Evolutionary conservation across 371 early-diverging fungal genomes (phyloP), one percentile per base, ranked within the genome.

Genomic region (Lichtheimia hyalospora): DNA sequence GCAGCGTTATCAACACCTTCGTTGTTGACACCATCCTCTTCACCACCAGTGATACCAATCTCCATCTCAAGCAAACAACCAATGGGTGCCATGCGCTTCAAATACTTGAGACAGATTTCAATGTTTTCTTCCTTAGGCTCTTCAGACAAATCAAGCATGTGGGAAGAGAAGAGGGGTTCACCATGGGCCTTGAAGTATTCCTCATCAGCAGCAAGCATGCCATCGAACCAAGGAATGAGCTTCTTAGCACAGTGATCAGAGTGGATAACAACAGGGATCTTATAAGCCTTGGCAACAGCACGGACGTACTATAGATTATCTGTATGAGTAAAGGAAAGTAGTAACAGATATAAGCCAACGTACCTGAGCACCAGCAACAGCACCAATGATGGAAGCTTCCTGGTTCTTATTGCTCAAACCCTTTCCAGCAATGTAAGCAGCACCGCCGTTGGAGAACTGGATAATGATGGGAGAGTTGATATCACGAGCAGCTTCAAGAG

Each of bases 161-260:
- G 95, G 66, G 94, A 93, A n/a, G 92, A 92, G 85, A 92, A 94
- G 67, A 94, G 89, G 44, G 95, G 93, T 82, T 92, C 95, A 66
- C 89, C 89, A 71, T 92, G 91, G 62, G 79, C 73, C 75, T 87
- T 89, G 77, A 87, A 94, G 89, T 94, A 92, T 60, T 81, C 86
- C 69, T 94, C 94, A 70, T 94, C 94, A 56, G 94, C 95, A 46
- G 67, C 83, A 61, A 94, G 83, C 95, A 94, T 94, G 14, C 62
- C 95, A 64, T 95, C 95, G 74, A 94, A 91, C 95, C 95, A 95
- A 27, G 93, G 92, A 49, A 95, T 82, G 57, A 95, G 89, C 83
- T 93, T 91, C 82, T 91, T 90, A 74, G 94, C 95, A 82, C 95
- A 95, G 85, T 95, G 95, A 73, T 95, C 95, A 61, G 91, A 88